phyloP scores from a whole-genome alignment of 129 eudicot genomes.

The Helianthus annuus region HanXRQr2.0-SUNRISE NC_035439.2:133880077-133880576 shows the following conservation, averaged over 20 bases:
- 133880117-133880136: constrained; percentile 47
- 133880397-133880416: constrained; percentile 38
- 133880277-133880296: constrained; percentile 28
- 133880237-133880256: constrained; percentile 30
- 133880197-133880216: constrained; percentile 31
- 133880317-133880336: constrained; percentile 1
- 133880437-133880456: constrained; percentile 41
- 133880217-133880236: constrained; percentile 29
- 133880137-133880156: constrained; percentile 24
- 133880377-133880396: constrained; percentile 60
- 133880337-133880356: constrained; percentile 17
- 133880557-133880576: constrained; percentile 53
- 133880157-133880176: constrained; percentile 14
- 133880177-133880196: not conserved
- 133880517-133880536: constrained; percentile 32
- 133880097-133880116: constrained; percentile 64
- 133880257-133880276: constrained; percentile 15
- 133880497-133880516: constrained; percentile 61
- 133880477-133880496: constrained; percentile 56
- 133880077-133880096: constrained; percentile 31
- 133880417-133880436: constrained; percentile 70
- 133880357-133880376: constrained; percentile 33
- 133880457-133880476: constrained; percentile 48
- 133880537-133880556: constrained; percentile 39
- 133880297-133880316: constrained; percentile 29